A percentile compares a stretch with the other conserved stretches of the same genome.
Evolutionary conservation across 345 rosid species (phyloP).

Genomic region (Citrus mangshanensis): DNA sequence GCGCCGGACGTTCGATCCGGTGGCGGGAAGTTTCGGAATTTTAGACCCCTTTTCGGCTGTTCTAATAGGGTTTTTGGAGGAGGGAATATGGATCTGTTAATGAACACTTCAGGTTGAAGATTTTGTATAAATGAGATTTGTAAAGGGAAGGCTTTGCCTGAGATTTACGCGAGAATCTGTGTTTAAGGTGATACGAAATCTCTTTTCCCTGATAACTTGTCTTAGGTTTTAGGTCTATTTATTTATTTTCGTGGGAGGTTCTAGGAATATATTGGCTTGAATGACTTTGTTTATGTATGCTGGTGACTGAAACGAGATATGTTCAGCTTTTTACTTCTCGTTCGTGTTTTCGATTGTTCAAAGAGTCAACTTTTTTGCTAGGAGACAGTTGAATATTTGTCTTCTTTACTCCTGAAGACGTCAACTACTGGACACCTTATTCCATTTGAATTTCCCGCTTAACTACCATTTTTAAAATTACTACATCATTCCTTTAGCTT

Average conservation of each 20-base stretch:
- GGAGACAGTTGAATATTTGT: slow-evolving; percentile 7
- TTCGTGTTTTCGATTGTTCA: background rate
- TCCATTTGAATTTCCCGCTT: background rate
- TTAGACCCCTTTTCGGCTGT: too few relatives aligned
- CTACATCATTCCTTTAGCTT: background rate
- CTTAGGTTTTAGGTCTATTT: too few relatives aligned
- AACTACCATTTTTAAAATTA: background rate
- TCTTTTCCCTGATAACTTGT: background rate
- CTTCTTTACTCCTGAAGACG: background rate
- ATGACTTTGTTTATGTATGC: background rate
- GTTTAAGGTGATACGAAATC: slow-evolving; percentile 19
- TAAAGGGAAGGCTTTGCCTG: slow-evolving; percentile 15
- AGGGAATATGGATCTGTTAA: slow-evolving; percentile 16
- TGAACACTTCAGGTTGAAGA: slow-evolving; percentile 6
- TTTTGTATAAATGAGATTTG: background rate
- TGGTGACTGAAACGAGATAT: background rate
- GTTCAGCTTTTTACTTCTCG: background rate
- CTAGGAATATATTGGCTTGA: background rate
- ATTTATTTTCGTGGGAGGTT: too few relatives aligned
- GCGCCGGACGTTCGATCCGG: slow-evolving; percentile 21
- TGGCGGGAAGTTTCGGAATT: slow-evolving; percentile 13
- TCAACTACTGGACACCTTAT: background rate
- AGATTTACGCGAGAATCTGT: slow-evolving; percentile 22
- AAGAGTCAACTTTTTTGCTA: background rate
- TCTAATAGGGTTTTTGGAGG: slow-evolving; percentile 10